phyloP scores from a whole-genome alignment of 2,329 filamentous ascomycete species.

The Eutypella sp. region DNA sequence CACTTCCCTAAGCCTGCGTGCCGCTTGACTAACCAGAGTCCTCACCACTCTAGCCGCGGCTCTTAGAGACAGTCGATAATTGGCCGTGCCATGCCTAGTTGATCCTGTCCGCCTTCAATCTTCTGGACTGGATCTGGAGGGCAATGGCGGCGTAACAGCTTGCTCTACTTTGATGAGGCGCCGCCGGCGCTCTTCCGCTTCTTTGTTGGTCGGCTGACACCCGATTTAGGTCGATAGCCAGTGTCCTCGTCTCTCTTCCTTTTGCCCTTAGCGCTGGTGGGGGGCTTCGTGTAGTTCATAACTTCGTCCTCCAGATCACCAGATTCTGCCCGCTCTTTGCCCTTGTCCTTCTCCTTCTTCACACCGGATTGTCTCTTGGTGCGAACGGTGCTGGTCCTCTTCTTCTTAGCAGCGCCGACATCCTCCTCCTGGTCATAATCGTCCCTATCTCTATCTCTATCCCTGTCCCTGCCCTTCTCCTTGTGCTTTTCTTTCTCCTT shows the following conservation, averaged over 20 bases:
- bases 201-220: constrained; percentile 48
- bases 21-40: too few relatives aligned
- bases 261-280: constrained; percentile 42
- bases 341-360: constrained; percentile 21
- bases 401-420: constrained; percentile 29
- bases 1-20: too few relatives aligned
- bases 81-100: too few relatives aligned
- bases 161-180: neutral
- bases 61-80: too few relatives aligned
- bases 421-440: constrained; percentile 29
- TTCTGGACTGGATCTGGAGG: too few relatives aligned
- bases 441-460: constrained; percentile 35
- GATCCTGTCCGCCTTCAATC: too few relatives aligned
- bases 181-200: constrained; percentile 47
- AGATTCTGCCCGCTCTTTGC: constrained; percentile 28
- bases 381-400: constrained; percentile 24
- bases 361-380: constrained; percentile 32
- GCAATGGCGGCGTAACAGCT: neutral
- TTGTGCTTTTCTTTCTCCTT: constrained; percentile 35
- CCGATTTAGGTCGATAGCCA: constrained; percentile 56
- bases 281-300: constrained; percentile 28
- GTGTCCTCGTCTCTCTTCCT: constrained; percentile 54
- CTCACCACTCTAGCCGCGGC: too few relatives aligned
- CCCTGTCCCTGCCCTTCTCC: constrained; percentile 36
- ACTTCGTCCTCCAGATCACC: constrained; percentile 37